Evolutionary conservation across 2,329 filamentous ascomycete species (phyloP), one percentile per base, ranked within the genome.

Genomic region (Pseudocercospora pini-densiflorae): DNA sequence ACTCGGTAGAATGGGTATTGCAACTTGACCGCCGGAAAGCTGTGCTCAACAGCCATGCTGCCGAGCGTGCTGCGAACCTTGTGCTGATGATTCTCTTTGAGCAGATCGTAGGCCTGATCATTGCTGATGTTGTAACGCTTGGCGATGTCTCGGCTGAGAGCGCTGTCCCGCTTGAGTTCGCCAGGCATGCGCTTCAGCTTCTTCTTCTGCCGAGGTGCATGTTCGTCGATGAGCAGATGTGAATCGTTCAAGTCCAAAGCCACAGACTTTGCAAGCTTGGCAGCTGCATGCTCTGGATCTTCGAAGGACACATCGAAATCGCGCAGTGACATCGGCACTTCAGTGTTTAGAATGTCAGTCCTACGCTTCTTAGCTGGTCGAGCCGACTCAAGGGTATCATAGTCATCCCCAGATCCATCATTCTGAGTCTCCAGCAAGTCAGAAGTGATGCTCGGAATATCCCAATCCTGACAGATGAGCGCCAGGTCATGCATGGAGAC

Each of bases 1-100:
- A 95, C 93, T 76, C 92, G 92, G 83, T 98, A 99, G 83, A 97
- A 98, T 45, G 95, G 95, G 88, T 92, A 98, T 69, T 96, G 92
- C 47, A 99, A 83, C 76, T 94, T 94, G 75, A 94, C 84, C 10
- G 95, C 95, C 16, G 95, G 94, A 84, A 97, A 85, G 78, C 92
- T 94, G 81, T 99, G 95, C 78, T 99, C 95, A 49, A 99, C 90
- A n/a, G 91, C 89, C 68, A 97, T 88, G 75, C 94, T 94, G 54
- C 93, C 93, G 67, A 99, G 87, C 1, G 93, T 97, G 61, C 93
- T 95, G 71, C 95, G 89, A 68, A 99, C 92, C 80, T 97, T 98
- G 84, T 92, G 93, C 81, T 97, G 93, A 76, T 97, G 94, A 76
- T 97, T 98, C 79, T 97, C 93, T 80, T 98, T 98, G 53, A 99